Conservation (phyloP, 148 eudicot species). For the Nepenthes gracilis region DNA sequence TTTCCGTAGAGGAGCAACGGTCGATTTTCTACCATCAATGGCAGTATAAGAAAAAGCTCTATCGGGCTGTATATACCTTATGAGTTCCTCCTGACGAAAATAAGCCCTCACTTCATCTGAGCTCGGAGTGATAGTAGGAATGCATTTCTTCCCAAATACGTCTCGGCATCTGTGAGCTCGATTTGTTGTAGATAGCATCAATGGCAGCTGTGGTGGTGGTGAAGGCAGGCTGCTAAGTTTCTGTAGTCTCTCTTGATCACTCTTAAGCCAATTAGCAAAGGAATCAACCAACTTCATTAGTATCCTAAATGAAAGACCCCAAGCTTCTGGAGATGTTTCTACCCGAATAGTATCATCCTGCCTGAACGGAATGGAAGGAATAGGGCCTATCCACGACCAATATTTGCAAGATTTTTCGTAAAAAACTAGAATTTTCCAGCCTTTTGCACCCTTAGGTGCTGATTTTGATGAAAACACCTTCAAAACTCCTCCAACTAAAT, state of each 20-base stretch:
- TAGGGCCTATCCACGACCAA: slow-evolving; percentile 57
- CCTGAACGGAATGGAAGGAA: slow-evolving; percentile 13
- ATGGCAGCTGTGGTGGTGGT: neutral
- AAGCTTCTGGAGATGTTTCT: slow-evolving; percentile 39
- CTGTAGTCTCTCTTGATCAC: slow-evolving; percentile 40
- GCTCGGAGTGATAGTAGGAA: slow-evolving; percentile 43
- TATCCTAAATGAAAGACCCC: slow-evolving; percentile 46
- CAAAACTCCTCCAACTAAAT: slow-evolving; percentile 50
- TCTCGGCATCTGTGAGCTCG: slow-evolving; percentile 22
- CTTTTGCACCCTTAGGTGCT: slow-evolving; percentile 45
- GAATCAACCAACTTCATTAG: slow-evolving; percentile 49
- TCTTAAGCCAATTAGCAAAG: slow-evolving; percentile 51
- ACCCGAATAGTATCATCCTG: slow-evolving; percentile 18
- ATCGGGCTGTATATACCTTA: slow-evolving; percentile 44
- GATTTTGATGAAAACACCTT: slow-evolving; percentile 42
- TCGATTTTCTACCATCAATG: slow-evolving; percentile 52
- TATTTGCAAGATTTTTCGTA: slow-evolving; percentile 38
- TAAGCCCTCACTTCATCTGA: slow-evolving; percentile 43
- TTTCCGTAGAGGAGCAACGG: slow-evolving; percentile 53
- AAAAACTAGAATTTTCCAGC: slow-evolving; percentile 36
- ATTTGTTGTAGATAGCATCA: neutral
- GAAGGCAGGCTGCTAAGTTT: slow-evolving; percentile 39
- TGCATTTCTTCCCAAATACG: slow-evolving; percentile 44
- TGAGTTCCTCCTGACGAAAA: slow-evolving; percentile 41
- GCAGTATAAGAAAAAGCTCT: slow-evolving; percentile 59